Conservation (phyloP, 1,139 yeast genomes). For the Pichia norvegensis region DNA sequence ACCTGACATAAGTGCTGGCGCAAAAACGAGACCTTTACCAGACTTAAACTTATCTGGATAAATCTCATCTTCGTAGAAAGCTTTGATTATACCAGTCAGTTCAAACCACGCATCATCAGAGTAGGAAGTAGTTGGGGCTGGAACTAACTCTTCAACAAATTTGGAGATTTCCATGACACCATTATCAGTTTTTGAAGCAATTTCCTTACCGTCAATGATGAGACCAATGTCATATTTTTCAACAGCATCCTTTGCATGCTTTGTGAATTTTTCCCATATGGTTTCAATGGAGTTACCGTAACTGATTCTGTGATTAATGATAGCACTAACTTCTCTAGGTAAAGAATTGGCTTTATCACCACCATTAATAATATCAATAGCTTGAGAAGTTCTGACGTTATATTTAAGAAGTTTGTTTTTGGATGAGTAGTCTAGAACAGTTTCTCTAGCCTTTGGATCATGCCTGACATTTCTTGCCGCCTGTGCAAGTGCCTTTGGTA, state of each 20-base stretch:
- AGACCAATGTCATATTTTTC: slow-evolving; percentile 41
- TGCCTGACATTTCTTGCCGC: slow-evolving; percentile 38
- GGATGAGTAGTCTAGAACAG: slow-evolving; percentile 33
- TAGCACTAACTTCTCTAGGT: slow-evolving; percentile 43
- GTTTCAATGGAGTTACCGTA: slow-evolving; percentile 34
- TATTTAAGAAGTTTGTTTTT: slow-evolving; percentile 27
- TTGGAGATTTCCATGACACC: slow-evolving; percentile 43
- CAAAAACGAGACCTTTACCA: slow-evolving; percentile 42
- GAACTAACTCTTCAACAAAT: slow-evolving; percentile 27
- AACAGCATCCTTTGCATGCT: slow-evolving; percentile 36
- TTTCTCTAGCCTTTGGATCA: slow-evolving; percentile 36
- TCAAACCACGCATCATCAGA: slow-evolving; percentile 36
- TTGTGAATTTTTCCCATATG: slow-evolving; percentile 16
- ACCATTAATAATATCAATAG: slow-evolving; percentile 50
- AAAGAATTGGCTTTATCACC: slow-evolving; percentile 54
- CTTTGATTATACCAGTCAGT: slow-evolving; percentile 39
- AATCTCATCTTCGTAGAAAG: slow-evolving; percentile 40
- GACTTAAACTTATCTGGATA: slow-evolving; percentile 34
- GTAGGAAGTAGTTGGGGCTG: slow-evolving; percentile 42
- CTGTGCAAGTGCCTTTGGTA: slow-evolving; percentile 18
- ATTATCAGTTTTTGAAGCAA: slow-evolving; percentile 29
- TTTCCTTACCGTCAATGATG: slow-evolving; percentile 28
- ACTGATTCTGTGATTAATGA: slow-evolving; percentile 49
- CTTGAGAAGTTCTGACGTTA: slow-evolving; percentile 50
- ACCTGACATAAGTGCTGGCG: slow-evolving; percentile 68